Conservation (phyloP, 2,329 filamentous ascomycete species). For the Hypoxylon rubiginosum region DNA sequence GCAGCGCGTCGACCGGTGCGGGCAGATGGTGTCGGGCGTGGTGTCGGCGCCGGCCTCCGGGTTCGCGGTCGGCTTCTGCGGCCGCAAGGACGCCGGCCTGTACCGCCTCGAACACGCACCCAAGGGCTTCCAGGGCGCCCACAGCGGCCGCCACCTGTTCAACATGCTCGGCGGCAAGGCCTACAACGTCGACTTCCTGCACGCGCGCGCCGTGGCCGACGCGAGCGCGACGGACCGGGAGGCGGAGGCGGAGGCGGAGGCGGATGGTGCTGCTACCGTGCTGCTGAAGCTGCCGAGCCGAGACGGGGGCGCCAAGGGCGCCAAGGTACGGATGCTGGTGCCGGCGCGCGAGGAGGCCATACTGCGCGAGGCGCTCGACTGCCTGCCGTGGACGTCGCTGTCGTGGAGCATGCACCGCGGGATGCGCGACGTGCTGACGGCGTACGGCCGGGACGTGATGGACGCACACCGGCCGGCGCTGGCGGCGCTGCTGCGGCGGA, state of each 20-base stretch:
- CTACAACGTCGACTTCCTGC: constrained; percentile 52
- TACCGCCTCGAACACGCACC: constrained; percentile 43
- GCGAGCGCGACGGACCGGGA: background rate
- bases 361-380: constrained; percentile 47
- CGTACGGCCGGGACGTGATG: constrained; percentile 48
- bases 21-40: constrained; percentile 47
- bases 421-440: constrained; percentile 50
- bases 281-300: constrained; percentile 44
- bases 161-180: constrained; percentile 52
- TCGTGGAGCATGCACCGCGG: constrained; percentile 54
- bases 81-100: constrained; percentile 42
- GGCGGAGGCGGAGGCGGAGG: background rate
- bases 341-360: constrained; percentile 40
- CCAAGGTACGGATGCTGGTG: constrained; percentile 33
- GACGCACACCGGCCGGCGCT: constrained; percentile 43
- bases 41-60: constrained; percentile 30
- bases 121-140: constrained; percentile 51
- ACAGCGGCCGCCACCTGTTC: constrained; percentile 50
- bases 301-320: constrained; percentile 19
- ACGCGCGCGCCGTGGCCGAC: constrained; percentile 28
- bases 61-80: constrained; percentile 47
- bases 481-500: constrained; percentile 34
- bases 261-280: background rate
- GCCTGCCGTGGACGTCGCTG: constrained; percentile 51
- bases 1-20: constrained; percentile 48